A percentile compares a stretch with the other conserved stretches of the same genome.
Conservation (phyloP, 176 grass and related monocot species). For the Tuctoria greenei region DNA sequence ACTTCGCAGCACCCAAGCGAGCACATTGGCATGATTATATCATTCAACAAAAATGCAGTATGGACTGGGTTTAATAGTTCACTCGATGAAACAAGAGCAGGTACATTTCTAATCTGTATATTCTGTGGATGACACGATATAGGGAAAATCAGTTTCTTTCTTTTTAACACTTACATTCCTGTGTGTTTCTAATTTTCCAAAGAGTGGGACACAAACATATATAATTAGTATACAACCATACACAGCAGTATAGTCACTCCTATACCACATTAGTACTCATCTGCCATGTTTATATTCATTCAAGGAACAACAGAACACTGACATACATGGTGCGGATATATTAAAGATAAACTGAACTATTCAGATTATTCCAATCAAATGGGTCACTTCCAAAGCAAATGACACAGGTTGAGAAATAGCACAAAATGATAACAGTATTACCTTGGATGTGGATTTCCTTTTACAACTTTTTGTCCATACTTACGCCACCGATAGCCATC, state of each 20-base stretch:
- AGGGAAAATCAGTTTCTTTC: neutral
- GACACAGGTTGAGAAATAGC: constrained; percentile 8
- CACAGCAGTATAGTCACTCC: neutral
- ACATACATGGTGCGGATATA: neutral
- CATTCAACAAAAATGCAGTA: too few species aligned
- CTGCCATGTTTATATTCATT: neutral
- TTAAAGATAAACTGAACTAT: neutral
- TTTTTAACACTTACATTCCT: neutral
- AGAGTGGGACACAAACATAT: neutral
- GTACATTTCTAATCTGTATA: too few species aligned
- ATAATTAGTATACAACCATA: neutral
- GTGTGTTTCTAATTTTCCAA: constrained; percentile 6
- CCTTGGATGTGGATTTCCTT: constrained; percentile 97
- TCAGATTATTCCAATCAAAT: constrained; percentile 31
- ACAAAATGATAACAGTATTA: constrained; percentile 33
- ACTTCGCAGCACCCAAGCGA: too few species aligned
- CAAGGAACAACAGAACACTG: neutral
- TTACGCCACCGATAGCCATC: constrained; percentile 95
- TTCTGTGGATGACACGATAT: too few species aligned
- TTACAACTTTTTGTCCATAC: constrained; percentile 91
- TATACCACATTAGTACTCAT: neutral
- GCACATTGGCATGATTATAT: too few species aligned
- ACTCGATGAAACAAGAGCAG: too few species aligned
- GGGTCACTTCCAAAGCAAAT: constrained; percentile 1
- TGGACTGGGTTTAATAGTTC: too few species aligned